phyloP scores from a whole-genome alignment of 192 early-diverging fungal genomes.

The Backusella mclennaniae region DNA sequence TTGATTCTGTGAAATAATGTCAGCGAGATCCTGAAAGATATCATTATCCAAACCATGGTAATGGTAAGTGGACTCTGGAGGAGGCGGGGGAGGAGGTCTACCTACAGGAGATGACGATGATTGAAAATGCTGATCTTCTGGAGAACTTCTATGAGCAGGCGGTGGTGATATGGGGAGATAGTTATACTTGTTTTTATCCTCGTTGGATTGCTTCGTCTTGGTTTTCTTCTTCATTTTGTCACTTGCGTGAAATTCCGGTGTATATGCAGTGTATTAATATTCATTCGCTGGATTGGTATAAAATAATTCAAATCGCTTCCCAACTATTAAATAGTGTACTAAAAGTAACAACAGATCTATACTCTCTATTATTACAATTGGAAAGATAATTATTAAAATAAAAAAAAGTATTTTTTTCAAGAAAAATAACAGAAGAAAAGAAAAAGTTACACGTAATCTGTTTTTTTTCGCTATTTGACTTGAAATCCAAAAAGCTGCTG shows the following conservation, averaged over 20 bases:
- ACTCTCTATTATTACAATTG: neutral
- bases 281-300: slow-evolving; percentile 6
- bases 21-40: neutral
- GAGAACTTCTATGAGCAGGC: neutral
- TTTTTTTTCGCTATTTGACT: slow-evolving; percentile 3
- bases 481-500: neutral
- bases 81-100: neutral
- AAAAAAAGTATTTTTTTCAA: neutral
- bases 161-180: neutral
- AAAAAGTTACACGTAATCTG: neutral
- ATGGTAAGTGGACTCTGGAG: neutral
- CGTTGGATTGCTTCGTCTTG: neutral
- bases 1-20: neutral
- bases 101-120: neutral
- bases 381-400: neutral
- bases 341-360: neutral
- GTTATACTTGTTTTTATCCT: neutral
- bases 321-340: neutral
- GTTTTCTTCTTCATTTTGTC: neutral
- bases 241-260: neutral
- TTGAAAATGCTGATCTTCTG: slow-evolving; percentile 1
- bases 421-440: neutral
- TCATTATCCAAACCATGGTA: neutral
- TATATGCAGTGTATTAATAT: neutral
- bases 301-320: neutral